Percentiles rank a stretch among this genome's conserved stretches.
Evolutionary conservation across 306 rosid species (phyloP).

Genomic region (Cicer chorassanicum): DNA sequence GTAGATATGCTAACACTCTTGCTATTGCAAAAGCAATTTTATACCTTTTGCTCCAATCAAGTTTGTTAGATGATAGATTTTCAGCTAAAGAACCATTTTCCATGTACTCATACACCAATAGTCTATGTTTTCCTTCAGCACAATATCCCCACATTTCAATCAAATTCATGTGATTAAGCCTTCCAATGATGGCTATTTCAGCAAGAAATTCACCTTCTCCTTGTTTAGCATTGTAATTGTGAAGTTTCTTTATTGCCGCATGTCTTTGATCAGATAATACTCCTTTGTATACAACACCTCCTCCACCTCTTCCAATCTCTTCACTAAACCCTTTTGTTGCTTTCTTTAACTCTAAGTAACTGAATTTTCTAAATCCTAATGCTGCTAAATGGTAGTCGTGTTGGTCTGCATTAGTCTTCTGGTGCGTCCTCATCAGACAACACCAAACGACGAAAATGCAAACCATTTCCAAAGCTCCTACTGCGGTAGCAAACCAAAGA

Average conservation of each 20-base stretch:
- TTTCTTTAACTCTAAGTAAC: conserved; percentile 52
- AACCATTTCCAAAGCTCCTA: conserved; percentile 37
- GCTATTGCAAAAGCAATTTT: conserved; percentile 42
- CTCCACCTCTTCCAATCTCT: conserved; percentile 64
- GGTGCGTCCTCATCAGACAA: not conserved
- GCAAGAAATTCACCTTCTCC: conserved; percentile 46
- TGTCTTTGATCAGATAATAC: conserved; percentile 49
- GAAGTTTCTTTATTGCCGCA: conserved; percentile 54
- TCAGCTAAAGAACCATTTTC: conserved; percentile 48
- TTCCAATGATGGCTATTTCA: conserved; percentile 47
- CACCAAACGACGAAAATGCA: conserved; percentile 22
- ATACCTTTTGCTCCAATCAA: conserved; percentile 43
- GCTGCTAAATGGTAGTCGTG: conserved; percentile 31
- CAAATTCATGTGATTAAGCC: conserved; percentile 48
- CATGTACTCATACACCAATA: conserved; percentile 46
- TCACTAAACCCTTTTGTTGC: conserved; percentile 49
- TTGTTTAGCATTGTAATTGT: conserved; percentile 45
- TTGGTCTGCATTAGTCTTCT: conserved; percentile 41
- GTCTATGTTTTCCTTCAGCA: conserved; percentile 41
- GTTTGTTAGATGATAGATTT: conserved; percentile 20
- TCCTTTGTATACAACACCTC: conserved; percentile 61
- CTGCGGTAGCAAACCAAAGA: conserved; percentile 40
- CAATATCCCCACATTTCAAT: conserved; percentile 54
- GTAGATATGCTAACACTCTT: conserved; percentile 45
- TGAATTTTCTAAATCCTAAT: conserved; percentile 47